Percentiles rank a stretch among this genome's conserved stretches.
phyloP scores from a whole-genome alignment of 208 protist genomes.

The Trypanosomatidae sp. region DNA sequence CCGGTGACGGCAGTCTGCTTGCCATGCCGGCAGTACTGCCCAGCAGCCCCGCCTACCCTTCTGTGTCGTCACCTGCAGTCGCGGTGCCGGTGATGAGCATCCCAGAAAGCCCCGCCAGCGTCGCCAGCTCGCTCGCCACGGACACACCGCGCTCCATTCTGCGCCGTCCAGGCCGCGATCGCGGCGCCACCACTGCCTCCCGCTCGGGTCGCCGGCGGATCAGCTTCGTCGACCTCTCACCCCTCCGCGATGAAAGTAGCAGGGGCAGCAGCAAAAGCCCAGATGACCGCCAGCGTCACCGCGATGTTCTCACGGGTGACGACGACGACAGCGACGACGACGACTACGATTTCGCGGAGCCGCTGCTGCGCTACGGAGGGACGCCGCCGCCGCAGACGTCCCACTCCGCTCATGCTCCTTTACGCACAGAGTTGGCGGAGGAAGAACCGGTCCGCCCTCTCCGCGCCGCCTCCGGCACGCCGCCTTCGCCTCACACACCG shows the following conservation, averaged over 20 bases:
- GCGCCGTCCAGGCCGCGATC: conserved; percentile 13
- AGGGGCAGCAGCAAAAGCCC: no score
- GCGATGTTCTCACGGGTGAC: conserved; percentile 5
- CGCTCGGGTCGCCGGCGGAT: conserved; percentile 23
- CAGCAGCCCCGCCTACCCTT: no score
- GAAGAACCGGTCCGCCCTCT: no score
- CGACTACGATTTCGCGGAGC: conserved; percentile 33
- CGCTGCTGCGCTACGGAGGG: conserved; percentile 28
- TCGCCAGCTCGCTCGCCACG: conserved; percentile 19
- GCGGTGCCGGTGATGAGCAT: neutral
- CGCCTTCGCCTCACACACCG: neutral
- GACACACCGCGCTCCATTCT: conserved; percentile 41
- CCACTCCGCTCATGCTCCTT: no score
- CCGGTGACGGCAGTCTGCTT: no score
- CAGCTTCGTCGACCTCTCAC: conserved; percentile 25
- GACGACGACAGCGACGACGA: conserved; percentile 22
- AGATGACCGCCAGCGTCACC: neutral
- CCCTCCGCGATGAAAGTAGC: no score
- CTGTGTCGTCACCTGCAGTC: no score
- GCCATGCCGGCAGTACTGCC: no score
- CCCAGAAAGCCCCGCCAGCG: conserved; percentile 22
- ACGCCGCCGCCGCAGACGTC: conserved; percentile 5
- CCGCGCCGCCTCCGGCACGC: neutral
- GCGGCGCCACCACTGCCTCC: conserved; percentile 1
- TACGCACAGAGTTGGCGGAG: no score